phyloP scores from a whole-genome alignment of 257 asterid genomes.

The Primulina huaijiensis region DNA sequence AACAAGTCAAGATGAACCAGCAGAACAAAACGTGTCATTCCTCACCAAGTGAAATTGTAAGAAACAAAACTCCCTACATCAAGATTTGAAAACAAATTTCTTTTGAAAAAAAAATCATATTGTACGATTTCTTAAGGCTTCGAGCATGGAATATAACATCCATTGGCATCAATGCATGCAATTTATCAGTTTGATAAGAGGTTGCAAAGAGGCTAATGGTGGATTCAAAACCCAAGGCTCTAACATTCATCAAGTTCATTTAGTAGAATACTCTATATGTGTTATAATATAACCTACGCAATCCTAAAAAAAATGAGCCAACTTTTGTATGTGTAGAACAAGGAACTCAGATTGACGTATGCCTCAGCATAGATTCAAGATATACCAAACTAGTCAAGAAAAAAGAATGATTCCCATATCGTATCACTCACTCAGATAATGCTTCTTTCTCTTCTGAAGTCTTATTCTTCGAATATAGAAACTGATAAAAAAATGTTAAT shows the following conservation, averaged over 20 bases:
- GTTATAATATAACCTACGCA: too few species aligned
- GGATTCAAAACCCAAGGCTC: neutral
- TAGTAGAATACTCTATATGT: neutral
- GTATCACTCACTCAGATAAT: neutral
- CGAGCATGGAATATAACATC: neutral
- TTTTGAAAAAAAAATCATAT: neutral
- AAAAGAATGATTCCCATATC: conserved; percentile 7
- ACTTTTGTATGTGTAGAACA: neutral
- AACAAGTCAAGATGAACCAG: conserved; percentile 5
- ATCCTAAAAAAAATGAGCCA: too few species aligned
- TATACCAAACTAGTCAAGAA: conserved; percentile 4
- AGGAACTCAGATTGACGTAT: neutral
- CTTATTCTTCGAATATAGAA: neutral
- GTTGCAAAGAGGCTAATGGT: neutral
- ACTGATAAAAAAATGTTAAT: neutral
- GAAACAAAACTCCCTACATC: neutral
- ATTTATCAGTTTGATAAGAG: neutral
- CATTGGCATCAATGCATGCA: neutral
- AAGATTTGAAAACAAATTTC: too few species aligned
- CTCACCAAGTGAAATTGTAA: neutral
- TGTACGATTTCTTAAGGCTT: neutral
- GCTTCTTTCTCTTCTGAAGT: neutral
- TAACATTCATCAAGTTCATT: neutral
- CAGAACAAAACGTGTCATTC: neutral
- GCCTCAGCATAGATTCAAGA: neutral